Conservation (phyloP, 2,329 filamentous ascomycete species). For the Phialemonium atrogriseum region DNA sequence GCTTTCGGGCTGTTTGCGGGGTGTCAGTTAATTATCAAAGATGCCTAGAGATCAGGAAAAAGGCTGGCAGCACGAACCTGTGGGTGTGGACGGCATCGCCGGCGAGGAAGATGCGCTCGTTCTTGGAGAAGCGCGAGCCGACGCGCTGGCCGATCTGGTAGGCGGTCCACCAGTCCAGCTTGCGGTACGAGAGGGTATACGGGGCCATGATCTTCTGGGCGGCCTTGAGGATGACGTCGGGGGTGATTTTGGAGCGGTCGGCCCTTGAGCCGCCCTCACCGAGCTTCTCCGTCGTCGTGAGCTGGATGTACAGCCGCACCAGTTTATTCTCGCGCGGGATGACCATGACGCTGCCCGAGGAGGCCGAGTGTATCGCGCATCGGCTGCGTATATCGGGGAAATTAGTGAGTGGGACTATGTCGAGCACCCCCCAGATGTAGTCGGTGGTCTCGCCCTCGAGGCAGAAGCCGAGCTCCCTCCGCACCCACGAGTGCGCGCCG, state of each 20-base stretch:
- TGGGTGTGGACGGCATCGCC: conserved; percentile 56
- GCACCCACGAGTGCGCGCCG: conserved; percentile 59
- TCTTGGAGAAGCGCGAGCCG: conserved; percentile 45
- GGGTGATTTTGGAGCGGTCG: conserved; percentile 54
- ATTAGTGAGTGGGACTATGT: conserved; percentile 20
- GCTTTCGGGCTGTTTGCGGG: conserved; percentile 47
- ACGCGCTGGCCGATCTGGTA: conserved; percentile 63
- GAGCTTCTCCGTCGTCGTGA: conserved; percentile 28
- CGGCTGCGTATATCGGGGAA: conserved; percentile 21
- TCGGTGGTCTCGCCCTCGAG: conserved; percentile 19
- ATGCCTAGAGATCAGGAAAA: not conserved
- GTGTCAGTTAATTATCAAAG: conserved; percentile 24
- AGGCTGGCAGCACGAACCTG: conserved; percentile 8
- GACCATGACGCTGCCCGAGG: conserved; percentile 18
- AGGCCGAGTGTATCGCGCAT: conserved; percentile 19
- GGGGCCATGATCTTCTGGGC: conserved; percentile 59
- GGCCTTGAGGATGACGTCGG: conserved; percentile 51
- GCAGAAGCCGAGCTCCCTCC: conserved; percentile 39
- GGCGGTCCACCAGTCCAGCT: conserved; percentile 59
- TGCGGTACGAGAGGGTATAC: conserved; percentile 55
- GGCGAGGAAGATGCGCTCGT: conserved; percentile 57
- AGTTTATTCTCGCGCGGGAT: conserved; percentile 33
- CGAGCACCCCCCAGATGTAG: conserved; percentile 20
- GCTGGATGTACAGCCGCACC: conserved; percentile 57
- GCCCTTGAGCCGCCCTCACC: conserved; percentile 37